Evolutionary conservation across 108 stramenopile species (phyloP).

Genomic region (Fistulifera solaris): DNA sequence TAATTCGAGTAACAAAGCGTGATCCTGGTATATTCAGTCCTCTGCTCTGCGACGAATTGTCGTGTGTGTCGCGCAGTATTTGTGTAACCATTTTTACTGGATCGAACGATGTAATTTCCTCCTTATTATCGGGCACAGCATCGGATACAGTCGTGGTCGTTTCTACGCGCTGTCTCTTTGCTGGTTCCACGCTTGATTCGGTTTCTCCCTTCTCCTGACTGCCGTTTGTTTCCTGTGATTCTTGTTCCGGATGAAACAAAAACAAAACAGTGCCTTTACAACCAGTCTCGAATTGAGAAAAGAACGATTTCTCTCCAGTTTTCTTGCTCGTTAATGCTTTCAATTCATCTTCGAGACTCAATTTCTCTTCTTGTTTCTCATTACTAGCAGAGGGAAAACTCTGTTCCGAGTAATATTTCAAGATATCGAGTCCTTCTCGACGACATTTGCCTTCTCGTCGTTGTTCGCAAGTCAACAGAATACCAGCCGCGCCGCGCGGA

Average conservation of each 20-base stretch:
- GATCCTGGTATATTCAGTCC: slow-evolving; percentile 20
- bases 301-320: slow-evolving; percentile 2
- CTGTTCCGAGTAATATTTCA: slow-evolving; percentile 41
- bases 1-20: slow-evolving; percentile 68
- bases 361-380: slow-evolving; percentile 3
- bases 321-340: slow-evolving; percentile 34
- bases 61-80: background rate
- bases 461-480: slow-evolving; percentile 63
- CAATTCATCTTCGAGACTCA: slow-evolving; percentile 72
- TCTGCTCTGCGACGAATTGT: background rate
- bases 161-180: slow-evolving; percentile 22
- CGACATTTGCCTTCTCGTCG: slow-evolving; percentile 59
- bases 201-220: slow-evolving; percentile 12
- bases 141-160: background rate
- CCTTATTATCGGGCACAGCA: slow-evolving; percentile 1
- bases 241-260: slow-evolving; percentile 33
- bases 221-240: slow-evolving; percentile 8
- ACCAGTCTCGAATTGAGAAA: slow-evolving; percentile 50
- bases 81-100: background rate
- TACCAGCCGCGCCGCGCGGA: slow-evolving; percentile 52
- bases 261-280: slow-evolving; percentile 59
- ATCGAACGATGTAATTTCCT: slow-evolving; percentile 1
- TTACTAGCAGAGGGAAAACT: slow-evolving; percentile 3
- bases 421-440: slow-evolving; percentile 67
- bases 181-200: slow-evolving; percentile 1